Evolutionary conservation across 2,329 filamentous ascomycete genomes (phyloP).

Genomic region (Pseudogymnoascus sp.): DNA sequence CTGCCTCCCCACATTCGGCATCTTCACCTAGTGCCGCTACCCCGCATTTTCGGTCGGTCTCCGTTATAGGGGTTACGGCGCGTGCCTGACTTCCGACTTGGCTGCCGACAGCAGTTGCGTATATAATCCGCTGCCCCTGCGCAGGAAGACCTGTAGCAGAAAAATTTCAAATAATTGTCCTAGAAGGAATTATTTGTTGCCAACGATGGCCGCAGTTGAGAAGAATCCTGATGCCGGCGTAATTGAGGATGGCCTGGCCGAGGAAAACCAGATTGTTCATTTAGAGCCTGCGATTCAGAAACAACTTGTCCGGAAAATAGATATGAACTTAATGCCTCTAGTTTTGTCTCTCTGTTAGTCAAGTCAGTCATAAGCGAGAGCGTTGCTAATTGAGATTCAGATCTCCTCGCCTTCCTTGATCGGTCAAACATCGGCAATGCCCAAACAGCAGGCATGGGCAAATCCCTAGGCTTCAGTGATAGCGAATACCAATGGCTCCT

Average conservation of each 20-base stretch:
- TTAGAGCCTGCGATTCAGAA: slow-evolving; percentile 32
- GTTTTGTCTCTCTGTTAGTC: slow-evolving; percentile 20
- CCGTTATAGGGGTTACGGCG: neutral
- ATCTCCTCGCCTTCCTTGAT: slow-evolving; percentile 41
- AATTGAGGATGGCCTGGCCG: neutral
- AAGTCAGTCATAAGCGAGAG: neutral
- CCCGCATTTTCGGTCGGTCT: neutral
- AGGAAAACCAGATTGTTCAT: neutral
- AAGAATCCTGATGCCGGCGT: neutral
- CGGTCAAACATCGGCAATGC: slow-evolving; percentile 48
- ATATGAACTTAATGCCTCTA: slow-evolving; percentile 44
- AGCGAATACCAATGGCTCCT: slow-evolving; percentile 34
- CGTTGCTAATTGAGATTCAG: slow-evolving; percentile 22
- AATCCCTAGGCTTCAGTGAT: slow-evolving; percentile 41
- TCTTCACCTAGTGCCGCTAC: neutral
- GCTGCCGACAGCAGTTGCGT: neutral
- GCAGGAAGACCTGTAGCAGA: neutral
- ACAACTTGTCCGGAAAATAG: slow-evolving; percentile 48
- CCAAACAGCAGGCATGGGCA: slow-evolving; percentile 44
- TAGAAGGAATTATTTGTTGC: neutral
- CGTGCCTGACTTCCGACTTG: neutral
- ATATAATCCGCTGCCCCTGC: neutral
- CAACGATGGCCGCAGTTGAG: neutral
- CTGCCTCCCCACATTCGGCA: neutral
- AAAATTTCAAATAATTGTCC: neutral